Base-by-base conservation (phyloP, 2,329 filamentous ascomycete genomes). In the Botrytis fabae region DNA sequence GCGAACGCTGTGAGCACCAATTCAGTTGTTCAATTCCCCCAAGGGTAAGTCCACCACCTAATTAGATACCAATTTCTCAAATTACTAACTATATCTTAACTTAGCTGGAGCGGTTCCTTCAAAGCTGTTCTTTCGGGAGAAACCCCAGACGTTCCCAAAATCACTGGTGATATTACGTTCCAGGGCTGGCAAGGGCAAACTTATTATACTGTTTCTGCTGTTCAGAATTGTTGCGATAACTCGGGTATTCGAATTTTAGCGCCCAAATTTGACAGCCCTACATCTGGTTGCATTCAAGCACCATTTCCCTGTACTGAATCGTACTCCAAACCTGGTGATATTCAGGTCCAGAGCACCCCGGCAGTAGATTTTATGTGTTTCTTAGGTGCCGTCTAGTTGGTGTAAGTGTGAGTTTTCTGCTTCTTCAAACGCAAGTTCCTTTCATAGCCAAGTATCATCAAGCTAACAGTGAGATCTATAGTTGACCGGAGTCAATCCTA, bases 181-280 rank as follows among this genome's bases (percentile, higher is more conserved):
- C 60, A 62, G 16, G 60, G 25, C 25, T 62, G 25, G 6, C 38
- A 62, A 42, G 35, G 25, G 28, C 16, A 7, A 61, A 61, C 22
- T 9, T 62, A 62, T 3, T 62, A 62, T 10, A 2, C 22, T 40
- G 22, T 62, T 12, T 64, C 62, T 38, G 63, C 20, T 0, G 28
- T 48, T 35, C 9, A 35, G 0, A 65, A 65, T 18, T n/a, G 28
- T 25, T 48, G 63, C 20, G 42, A 65, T 65, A 38, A 65, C 22
- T 40, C 59, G 7, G 38, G 60, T 4, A n/a, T 51, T 32, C 32
- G 20, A 51, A 12, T 2, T 6, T 7, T 51, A 25, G 28, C 10
- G 18, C 0, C 22, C 32, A 1, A 6, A 28, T 7, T 10, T 42
- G 2, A 1, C 38, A 0, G 22, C 8, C 32, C 4, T 54, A 1